Conservation (phyloP, 169 alveolate species). For the Eimeria sp. region DNA sequence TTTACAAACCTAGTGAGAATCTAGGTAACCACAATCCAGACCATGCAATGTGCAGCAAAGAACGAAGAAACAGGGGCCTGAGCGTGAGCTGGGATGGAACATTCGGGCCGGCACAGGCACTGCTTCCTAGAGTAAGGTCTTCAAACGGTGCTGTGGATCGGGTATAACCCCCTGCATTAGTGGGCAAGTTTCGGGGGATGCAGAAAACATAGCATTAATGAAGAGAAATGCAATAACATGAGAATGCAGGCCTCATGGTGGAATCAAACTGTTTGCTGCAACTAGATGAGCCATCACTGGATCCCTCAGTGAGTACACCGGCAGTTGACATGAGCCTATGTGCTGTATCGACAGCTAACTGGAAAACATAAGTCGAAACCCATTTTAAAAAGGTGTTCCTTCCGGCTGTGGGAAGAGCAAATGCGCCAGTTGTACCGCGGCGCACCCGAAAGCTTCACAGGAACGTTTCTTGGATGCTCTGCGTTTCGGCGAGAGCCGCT, state of each 20-base stretch:
- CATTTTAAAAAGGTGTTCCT: background rate
- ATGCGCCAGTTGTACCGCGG: background rate
- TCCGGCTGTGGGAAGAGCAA: background rate
- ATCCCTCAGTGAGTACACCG: background rate
- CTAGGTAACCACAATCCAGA: background rate
- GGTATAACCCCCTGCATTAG: too few relatives aligned
- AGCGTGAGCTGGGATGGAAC: background rate
- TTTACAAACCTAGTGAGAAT: background rate
- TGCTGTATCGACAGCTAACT: background rate
- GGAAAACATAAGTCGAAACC: background rate
- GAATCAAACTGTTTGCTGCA: background rate
- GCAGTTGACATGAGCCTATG: background rate
- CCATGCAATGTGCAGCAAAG: background rate
- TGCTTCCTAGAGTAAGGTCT: background rate
- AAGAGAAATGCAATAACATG: background rate
- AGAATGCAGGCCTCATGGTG: background rate
- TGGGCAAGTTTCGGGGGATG: background rate
- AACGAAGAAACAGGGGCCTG: background rate
- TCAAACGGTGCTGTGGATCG: background rate
- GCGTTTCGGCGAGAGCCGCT: background rate
- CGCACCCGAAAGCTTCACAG: background rate
- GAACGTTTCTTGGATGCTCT: background rate
- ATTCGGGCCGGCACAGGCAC: background rate
- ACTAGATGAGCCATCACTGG: background rate
- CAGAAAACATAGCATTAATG: background rate